Evolutionary conservation across 1,284 basidiomycete genomes (phyloP).

Genomic region (Leucoagaricus sp.): DNA sequence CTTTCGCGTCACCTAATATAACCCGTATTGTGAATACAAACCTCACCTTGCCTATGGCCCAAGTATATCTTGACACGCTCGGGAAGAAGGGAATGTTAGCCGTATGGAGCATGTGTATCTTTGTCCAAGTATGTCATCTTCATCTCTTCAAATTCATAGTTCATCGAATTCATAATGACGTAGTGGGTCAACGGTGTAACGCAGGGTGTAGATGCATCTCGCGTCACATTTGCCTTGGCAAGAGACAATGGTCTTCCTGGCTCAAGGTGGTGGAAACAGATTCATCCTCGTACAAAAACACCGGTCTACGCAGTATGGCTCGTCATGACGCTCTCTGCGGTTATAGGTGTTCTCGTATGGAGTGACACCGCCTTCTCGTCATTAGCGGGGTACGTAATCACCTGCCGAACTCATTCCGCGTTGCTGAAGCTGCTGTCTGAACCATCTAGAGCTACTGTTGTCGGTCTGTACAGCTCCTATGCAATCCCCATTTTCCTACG

Average conservation of each 20-base stretch:
- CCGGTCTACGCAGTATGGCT: constrained; percentile 22
- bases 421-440: not conserved
- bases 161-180: not conserved
- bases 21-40: constrained; percentile 1
- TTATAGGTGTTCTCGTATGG: constrained; percentile 19
- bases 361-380: constrained; percentile 20
- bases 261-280: constrained; percentile 21
- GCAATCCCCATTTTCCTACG: constrained; percentile 63
- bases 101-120: constrained; percentile 13
- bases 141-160: no score
- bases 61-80: constrained; percentile 9
- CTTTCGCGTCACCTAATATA: constrained; percentile 4
- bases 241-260: constrained; percentile 22
- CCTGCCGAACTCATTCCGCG: not conserved
- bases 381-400: constrained; percentile 18
- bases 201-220: constrained; percentile 22
- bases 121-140: not conserved
- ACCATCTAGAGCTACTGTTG: constrained; percentile 53
- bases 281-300: constrained; percentile 18
- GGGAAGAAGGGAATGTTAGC: constrained; percentile 14
- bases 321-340: constrained; percentile 18
- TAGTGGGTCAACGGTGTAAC: constrained; percentile 23
- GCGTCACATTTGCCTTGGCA: constrained; percentile 21
- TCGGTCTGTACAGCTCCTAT: constrained; percentile 64
- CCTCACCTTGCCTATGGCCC: constrained; percentile 7